These are phyloP conservation scores for Hyphodiscus sp. DNA, from an alignment of 2,329 filamentous ascomycete species.

Conservation along the genomic window DNA sequence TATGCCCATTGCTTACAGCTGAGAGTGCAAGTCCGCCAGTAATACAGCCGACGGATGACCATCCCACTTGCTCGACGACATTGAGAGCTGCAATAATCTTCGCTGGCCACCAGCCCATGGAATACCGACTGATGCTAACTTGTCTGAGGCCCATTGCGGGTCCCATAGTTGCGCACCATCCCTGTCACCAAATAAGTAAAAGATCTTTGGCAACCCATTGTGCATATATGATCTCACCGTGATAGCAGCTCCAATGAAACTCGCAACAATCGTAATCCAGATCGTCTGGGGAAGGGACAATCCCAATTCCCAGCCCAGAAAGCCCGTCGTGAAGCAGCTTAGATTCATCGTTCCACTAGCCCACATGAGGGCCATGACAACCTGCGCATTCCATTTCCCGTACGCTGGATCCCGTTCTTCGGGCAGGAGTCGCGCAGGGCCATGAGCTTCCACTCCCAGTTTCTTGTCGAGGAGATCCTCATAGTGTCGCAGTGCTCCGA, in stretches of 20 bases:
- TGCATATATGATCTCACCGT: slow-evolving; percentile 25
- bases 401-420: slow-evolving; percentile 34
- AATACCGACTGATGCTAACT: slow-evolving; percentile 43
- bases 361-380: slow-evolving; percentile 47
- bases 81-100: slow-evolving; percentile 41
- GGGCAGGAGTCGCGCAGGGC: slow-evolving; percentile 39
- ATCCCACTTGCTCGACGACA: slow-evolving; percentile 23
- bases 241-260: slow-evolving; percentile 37
- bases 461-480: slow-evolving; percentile 40
- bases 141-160: slow-evolving; percentile 44
- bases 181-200: slow-evolving; percentile 18
- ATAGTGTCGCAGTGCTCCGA: slow-evolving; percentile 34
- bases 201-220: neutral
- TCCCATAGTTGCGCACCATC: slow-evolving; percentile 45
- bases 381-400: slow-evolving; percentile 29
- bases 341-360: slow-evolving; percentile 45
- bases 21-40: slow-evolving; percentile 18
- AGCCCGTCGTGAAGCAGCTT: slow-evolving; percentile 45
- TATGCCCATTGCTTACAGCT: slow-evolving; percentile 16
- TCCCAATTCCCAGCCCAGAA: slow-evolving; percentile 44
- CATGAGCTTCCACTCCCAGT: slow-evolving; percentile 43
- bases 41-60: slow-evolving; percentile 22
- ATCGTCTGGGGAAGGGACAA: slow-evolving; percentile 39
- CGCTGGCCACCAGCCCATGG: slow-evolving; percentile 44
- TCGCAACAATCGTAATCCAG: slow-evolving; percentile 39